A percentile compares a stretch with the other conserved stretches of the same genome.
phyloP scores from a whole-genome alignment of 805 yeast genomes.

The Ogataea ganodermae region DNA sequence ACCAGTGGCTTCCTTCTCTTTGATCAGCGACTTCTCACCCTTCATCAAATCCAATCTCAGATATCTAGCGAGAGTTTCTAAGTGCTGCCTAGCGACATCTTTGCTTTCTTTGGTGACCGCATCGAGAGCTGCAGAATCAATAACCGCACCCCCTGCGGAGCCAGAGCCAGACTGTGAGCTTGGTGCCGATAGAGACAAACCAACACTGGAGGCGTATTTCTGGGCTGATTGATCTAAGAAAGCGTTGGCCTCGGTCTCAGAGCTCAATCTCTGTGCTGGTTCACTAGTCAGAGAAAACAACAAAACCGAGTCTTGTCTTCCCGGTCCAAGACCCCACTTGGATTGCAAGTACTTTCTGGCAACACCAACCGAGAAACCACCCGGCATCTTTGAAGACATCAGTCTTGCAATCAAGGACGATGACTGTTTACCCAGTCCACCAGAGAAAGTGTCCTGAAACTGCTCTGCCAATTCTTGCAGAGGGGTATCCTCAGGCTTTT shows the following conservation, averaged over 20 bases:
- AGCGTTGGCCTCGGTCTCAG: slow-evolving; percentile 87
- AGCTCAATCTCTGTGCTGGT: slow-evolving; percentile 84
- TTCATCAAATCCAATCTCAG: slow-evolving; percentile 87
- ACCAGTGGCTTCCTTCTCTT: slow-evolving; percentile 82
- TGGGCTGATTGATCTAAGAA: slow-evolving; percentile 81
- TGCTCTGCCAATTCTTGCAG: slow-evolving; percentile 92
- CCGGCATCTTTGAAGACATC: slow-evolving; percentile 98
- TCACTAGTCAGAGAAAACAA: slow-evolving; percentile 83
- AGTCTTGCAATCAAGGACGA: slow-evolving; percentile 85
- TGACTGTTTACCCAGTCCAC: slow-evolving; percentile 92
- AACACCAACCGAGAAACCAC: slow-evolving; percentile 91
- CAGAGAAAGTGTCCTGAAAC: slow-evolving; percentile 88
- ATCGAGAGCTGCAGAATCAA: slow-evolving; percentile 95
- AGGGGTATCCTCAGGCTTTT: slow-evolving; percentile 98
- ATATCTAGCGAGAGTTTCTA: slow-evolving; percentile 93
- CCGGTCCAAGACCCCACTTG: slow-evolving; percentile 89
- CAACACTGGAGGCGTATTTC: slow-evolving; percentile 82
- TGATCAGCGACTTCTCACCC: slow-evolving; percentile 82
- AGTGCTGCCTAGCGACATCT: slow-evolving; percentile 71
- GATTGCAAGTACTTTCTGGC: slow-evolving; percentile 92
- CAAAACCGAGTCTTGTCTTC: slow-evolving; percentile 92
- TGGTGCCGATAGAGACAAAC: slow-evolving; percentile 72
- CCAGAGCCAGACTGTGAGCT: slow-evolving; percentile 53
- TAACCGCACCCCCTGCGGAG: slow-evolving; percentile 79
- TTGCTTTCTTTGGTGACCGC: slow-evolving; percentile 72